Conservation (phyloP, 371 early-diverging fungal genomes). For the Chytridium lagenaria region DNA sequence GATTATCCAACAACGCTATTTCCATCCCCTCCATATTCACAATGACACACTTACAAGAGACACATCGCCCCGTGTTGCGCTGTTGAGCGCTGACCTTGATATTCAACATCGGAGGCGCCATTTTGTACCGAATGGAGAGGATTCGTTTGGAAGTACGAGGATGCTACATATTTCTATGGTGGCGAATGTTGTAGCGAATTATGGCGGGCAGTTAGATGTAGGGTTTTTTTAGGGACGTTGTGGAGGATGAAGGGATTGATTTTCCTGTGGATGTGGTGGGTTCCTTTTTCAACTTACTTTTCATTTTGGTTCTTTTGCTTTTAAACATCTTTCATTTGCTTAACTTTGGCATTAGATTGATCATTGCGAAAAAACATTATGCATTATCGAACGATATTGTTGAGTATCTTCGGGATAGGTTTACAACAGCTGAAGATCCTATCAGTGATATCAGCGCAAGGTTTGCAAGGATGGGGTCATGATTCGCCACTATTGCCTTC, state of each 20-base stretch:
- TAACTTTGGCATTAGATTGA: neutral
- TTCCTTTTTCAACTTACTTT: neutral
- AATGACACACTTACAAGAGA: too few relatives aligned
- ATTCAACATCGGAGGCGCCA: conserved; percentile 29
- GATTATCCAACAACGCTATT: too few relatives aligned
- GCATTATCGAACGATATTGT: neutral
- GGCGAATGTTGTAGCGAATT: conserved; percentile 35
- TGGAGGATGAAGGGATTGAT: conserved; percentile 25
- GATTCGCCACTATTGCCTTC: too few relatives aligned
- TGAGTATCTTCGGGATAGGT: conserved; percentile 1
- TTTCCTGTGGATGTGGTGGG: conserved; percentile 30
- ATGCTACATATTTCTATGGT: conserved; percentile 17
- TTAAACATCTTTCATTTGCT: neutral
- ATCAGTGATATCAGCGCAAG: neutral
- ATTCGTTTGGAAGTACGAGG: neutral
- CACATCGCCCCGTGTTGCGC: neutral
- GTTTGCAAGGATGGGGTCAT: neutral
- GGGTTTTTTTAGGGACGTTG: conserved; percentile 29
- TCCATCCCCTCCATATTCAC: too few relatives aligned
- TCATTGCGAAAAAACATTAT: neutral
- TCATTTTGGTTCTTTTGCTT: conserved; percentile 8
- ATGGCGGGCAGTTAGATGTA: conserved; percentile 23
- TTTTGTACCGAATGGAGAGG: conserved; percentile 14
- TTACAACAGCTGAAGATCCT: neutral
- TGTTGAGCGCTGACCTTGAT: conserved; percentile 20